Conservation (phyloP, 306 rosid species). For the Malus sylvestris region DNA sequence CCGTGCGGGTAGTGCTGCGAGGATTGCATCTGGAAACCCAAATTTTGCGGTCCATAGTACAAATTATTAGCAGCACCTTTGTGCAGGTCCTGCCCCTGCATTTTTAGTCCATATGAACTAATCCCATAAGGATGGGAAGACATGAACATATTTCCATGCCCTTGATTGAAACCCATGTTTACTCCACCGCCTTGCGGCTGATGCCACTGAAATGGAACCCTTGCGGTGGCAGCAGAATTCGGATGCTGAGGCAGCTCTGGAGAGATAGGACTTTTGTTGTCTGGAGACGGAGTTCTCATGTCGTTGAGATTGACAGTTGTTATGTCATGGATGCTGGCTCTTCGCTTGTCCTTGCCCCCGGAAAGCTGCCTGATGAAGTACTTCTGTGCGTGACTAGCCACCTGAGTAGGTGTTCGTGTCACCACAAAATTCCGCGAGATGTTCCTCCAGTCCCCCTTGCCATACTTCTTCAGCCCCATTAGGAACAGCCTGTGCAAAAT, state of each 20-base stretch:
- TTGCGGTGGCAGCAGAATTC: slow-evolving; percentile 23
- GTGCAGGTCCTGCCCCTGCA: slow-evolving; percentile 45
- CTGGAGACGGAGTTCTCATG: slow-evolving; percentile 43
- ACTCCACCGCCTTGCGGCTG: slow-evolving; percentile 37
- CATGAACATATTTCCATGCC: slow-evolving; percentile 43
- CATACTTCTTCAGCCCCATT: slow-evolving; percentile 75
- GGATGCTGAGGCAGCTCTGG: slow-evolving; percentile 36
- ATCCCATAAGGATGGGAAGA: slow-evolving; percentile 37
- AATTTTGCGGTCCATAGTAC: slow-evolving; percentile 52
- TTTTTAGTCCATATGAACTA: slow-evolving; percentile 43
- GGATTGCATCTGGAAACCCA: slow-evolving; percentile 65
- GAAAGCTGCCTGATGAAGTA: slow-evolving; percentile 83
- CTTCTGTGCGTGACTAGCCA: slow-evolving; percentile 97
- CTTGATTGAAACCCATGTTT: slow-evolving; percentile 32
- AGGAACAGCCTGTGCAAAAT: slow-evolving; percentile 55
- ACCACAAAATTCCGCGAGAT: slow-evolving; percentile 72
- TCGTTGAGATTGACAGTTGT: slow-evolving; percentile 74
- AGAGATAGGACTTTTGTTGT: slow-evolving; percentile 38
- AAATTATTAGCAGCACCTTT: slow-evolving; percentile 40
- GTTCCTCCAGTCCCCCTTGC: slow-evolving; percentile 97
- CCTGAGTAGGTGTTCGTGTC: slow-evolving; percentile 82
- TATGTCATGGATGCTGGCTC: slow-evolving; percentile 96
- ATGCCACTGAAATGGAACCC: slow-evolving; percentile 54
- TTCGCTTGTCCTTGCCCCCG: slow-evolving; percentile 82
- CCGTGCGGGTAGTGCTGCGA: slow-evolving; percentile 45